Evolutionary conservation across 2,329 filamentous ascomycete genomes (phyloP).

Genomic region (Exophiala sp.): DNA sequence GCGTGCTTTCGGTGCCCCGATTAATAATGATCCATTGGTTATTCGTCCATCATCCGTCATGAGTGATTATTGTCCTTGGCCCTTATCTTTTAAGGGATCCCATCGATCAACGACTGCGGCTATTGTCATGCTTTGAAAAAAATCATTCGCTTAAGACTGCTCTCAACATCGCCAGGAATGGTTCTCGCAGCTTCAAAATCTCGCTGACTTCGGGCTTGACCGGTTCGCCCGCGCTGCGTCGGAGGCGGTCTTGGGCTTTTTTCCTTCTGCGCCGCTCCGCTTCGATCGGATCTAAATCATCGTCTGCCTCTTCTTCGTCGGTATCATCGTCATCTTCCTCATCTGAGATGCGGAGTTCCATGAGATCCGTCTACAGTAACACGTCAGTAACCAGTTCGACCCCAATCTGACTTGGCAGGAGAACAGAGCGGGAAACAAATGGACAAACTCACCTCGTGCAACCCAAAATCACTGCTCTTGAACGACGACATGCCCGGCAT

Average conservation of each 20-base stretch:
- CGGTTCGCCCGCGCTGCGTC: conserved; percentile 75
- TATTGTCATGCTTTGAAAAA: too few species aligned
- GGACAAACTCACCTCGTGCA: conserved; percentile 64
- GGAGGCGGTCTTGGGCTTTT: conserved; percentile 71
- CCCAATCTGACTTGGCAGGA: too few species aligned
- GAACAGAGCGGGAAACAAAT: neutral
- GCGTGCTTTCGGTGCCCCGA: too few species aligned
- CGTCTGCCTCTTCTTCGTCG: conserved; percentile 63
- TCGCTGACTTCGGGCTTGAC: conserved; percentile 72
- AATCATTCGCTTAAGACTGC: conserved; percentile 67
- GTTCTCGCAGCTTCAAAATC: conserved; percentile 70
- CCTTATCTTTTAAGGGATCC: too few species aligned
- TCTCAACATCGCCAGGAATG: conserved; percentile 75
- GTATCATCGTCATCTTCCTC: conserved; percentile 57
- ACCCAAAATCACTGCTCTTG: conserved; percentile 77
- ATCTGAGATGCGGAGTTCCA: conserved; percentile 78
- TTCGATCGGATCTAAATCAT: conserved; percentile 79
- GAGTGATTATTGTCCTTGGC: too few species aligned
- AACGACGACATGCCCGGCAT: conserved; percentile 56
- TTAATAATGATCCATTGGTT: too few species aligned
- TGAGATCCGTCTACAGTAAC: conserved; percentile 57
- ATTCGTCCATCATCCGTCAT: too few species aligned
- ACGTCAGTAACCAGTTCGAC: neutral
- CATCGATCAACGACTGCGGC: too few species aligned
- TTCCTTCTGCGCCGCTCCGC: conserved; percentile 73